Evolutionary conservation across 371 early-diverging fungal genomes (phyloP).

Genomic region (Parasitella parasitica): DNA sequence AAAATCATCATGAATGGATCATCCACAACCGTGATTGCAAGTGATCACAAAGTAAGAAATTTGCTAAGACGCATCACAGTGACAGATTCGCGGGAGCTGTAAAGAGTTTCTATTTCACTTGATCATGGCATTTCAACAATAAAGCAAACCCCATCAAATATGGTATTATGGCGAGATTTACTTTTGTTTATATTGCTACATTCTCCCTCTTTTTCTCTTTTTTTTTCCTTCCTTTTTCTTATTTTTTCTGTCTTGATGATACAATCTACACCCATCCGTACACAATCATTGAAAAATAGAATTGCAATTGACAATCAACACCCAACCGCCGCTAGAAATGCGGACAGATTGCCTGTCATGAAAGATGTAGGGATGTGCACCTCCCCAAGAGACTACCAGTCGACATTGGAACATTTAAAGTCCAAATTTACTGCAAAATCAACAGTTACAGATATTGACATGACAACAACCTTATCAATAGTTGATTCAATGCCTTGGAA

Average conservation of each 20-base stretch:
- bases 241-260: background rate
- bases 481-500: conserved; percentile 9
- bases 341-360: background rate
- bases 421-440: background rate
- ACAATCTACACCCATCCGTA: background rate
- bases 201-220: background rate
- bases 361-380: background rate
- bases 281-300: background rate
- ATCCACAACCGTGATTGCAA: conserved; percentile 16
- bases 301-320: background rate
- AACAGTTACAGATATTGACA: background rate
- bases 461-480: background rate
- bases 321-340: background rate
- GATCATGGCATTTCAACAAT: background rate
- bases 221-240: background rate
- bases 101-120: background rate
- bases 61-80: conserved; percentile 13
- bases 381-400: background rate
- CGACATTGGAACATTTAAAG: background rate
- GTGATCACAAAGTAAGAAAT: conserved; percentile 18
- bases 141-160: background rate
- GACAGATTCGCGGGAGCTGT: conserved; percentile 8
- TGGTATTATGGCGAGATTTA: background rate
- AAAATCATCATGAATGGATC: conserved; percentile 13
- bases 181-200: conserved; percentile 2